phyloP scores from a whole-genome alignment of 352 stramenopile genomes.

The Globisporangium viniferum region DNA sequence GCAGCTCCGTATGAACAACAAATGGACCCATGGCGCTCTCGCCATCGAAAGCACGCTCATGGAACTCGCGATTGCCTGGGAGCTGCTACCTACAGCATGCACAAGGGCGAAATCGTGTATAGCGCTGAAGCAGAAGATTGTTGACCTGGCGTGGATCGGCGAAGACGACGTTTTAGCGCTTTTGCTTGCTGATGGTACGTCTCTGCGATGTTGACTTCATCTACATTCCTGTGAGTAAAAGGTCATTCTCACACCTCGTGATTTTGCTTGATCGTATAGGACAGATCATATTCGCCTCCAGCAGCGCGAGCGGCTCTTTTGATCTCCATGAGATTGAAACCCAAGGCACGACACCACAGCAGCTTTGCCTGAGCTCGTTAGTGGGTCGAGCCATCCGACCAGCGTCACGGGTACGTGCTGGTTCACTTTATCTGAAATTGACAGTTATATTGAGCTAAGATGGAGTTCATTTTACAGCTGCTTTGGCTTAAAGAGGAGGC shows the following conservation, averaged over 20 bases:
- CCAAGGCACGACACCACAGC: conserved; percentile 18
- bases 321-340: conserved; percentile 19
- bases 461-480: conserved; percentile 7
- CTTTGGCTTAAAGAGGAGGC: conserved; percentile 19
- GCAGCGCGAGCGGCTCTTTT: neutral
- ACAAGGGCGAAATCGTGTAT: neutral
- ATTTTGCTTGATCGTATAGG: conserved; percentile 12
- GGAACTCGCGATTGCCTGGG: neutral
- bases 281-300: conserved; percentile 16
- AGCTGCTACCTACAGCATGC: neutral
- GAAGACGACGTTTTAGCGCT: conserved; percentile 16
- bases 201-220: neutral
- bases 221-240: neutral
- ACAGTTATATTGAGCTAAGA: neutral
- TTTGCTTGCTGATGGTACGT: conserved; percentile 29
- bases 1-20: conserved; percentile 10
- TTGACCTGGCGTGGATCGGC: conserved; percentile 4
- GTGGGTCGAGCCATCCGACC: conserved; percentile 16
- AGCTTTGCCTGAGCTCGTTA: conserved; percentile 22
- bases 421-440: neutral
- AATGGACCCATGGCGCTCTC: neutral
- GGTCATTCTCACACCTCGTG: neutral
- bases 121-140: neutral
- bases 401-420: conserved; percentile 15
- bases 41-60: conserved; percentile 8